Evolutionary conservation across 169 alveolate genomes (phyloP), one percentile per base, ranked within the genome.

Genomic region (Cryptosporidium parvum): DNA sequence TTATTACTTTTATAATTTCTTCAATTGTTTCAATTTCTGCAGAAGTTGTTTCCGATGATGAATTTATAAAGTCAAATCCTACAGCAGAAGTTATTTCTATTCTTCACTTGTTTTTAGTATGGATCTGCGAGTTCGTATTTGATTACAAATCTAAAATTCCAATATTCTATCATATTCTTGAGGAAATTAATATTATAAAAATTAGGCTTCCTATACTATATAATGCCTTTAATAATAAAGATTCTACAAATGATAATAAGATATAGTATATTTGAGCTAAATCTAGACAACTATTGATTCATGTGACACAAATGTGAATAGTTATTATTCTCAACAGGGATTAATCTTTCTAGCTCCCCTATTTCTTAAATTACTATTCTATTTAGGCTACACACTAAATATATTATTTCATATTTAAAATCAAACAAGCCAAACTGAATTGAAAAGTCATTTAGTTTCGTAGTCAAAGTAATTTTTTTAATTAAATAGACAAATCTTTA

Each of bases 61-160:
- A 80, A 6, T 21, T 61, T 26, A 75, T 33, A 37, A 58, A 56
- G 3, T 44, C 53, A 0, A 29, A 44, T 26, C 75, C 89, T 18
- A 45, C 35, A 18, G 39, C 42, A 37, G 62, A 44, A 65, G 67
- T 53, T 9, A 44, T 80, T 18, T 48, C 89, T 7, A 42, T 29
- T 16, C 70, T 80, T 44, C 33, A 52, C 10, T 18, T 39, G 23
- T 80, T 61, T 65, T 33, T 80, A 23, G 44, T 80, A 33, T 80
- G 89, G 89, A 62, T 80, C 31, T 80, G 89, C 29, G 89, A 80
- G 52, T 80, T 80, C 26, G 73, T 65, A 23, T 80, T 80, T 65
- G 89, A 80, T 3, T 65, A 62, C 21, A 80, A 59, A 48, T 42
- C 56, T 8, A 37, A 59, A 53, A 80, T 80, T 65, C 89, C 89